Conservation (phyloP, 352 stramenopile genomes). For the Phytophthora fragariaefolia region DNA sequence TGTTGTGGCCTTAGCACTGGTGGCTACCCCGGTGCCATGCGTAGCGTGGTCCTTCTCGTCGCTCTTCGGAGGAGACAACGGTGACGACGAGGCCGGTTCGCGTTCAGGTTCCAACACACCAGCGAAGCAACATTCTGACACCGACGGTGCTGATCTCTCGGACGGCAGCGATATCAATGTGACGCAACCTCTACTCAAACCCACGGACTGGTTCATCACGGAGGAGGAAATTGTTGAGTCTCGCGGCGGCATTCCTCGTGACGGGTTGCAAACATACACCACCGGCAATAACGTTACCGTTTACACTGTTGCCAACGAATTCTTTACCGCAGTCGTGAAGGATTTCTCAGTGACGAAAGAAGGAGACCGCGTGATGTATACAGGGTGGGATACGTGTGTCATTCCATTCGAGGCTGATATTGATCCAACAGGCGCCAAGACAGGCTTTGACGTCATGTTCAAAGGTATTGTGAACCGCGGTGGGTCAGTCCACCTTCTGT, state of each 20-base stretch:
- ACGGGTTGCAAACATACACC: conserved; percentile 38
- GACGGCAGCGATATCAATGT: conserved; percentile 39
- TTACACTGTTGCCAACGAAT: conserved; percentile 48
- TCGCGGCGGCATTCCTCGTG: conserved; percentile 46
- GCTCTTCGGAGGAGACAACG: conserved; percentile 5
- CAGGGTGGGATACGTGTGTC: conserved; percentile 56
- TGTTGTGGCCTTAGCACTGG: background rate
- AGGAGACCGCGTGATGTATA: conserved; percentile 44
- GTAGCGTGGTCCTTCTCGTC: conserved; percentile 19
- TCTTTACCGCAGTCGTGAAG: conserved; percentile 49
- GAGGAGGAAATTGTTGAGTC: conserved; percentile 51
- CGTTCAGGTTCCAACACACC: background rate
- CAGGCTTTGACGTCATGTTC: conserved; percentile 38
- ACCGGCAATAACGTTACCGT: conserved; percentile 50
- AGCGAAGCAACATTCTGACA: background rate
- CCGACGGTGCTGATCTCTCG: conserved; percentile 6
- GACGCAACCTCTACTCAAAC: conserved; percentile 50
- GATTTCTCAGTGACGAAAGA: conserved; percentile 41
- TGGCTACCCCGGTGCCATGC: background rate
- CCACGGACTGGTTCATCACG: conserved; percentile 59
- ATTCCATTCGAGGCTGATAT: conserved; percentile 49
- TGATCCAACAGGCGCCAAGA: conserved; percentile 20
- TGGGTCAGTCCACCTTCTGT: conserved; percentile 45
- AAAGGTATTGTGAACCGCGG: conserved; percentile 32
- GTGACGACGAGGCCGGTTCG: conserved; percentile 7